phyloP scores from a whole-genome alignment of 192 early-diverging fungal genomes.

The Linnemannia zychae region DNA sequence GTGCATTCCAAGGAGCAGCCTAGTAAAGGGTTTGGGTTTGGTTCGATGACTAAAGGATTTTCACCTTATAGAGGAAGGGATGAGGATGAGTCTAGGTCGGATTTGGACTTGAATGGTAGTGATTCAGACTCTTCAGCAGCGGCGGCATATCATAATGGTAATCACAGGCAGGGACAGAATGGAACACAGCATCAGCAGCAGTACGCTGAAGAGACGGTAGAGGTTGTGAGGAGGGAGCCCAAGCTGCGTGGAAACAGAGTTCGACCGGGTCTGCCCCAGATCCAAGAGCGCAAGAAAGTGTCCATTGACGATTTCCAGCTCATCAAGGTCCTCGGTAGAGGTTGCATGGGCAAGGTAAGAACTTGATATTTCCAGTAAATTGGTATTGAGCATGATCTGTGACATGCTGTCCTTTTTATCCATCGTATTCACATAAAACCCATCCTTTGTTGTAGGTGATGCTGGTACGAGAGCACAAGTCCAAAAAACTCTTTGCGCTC shows the following conservation, averaged over 20 bases:
- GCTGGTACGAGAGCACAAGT: constrained; percentile 58
- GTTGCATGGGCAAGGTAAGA: constrained; percentile 72
- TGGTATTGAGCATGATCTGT: no score
- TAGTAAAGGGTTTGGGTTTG: background rate
- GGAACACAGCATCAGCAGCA: constrained; percentile 4
- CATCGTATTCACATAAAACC: background rate
- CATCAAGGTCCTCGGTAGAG: constrained; percentile 70
- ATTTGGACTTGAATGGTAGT: constrained; percentile 4
- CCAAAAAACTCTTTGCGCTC: constrained; percentile 64
- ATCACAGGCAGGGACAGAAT: background rate
- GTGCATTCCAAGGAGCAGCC: constrained; percentile 55
- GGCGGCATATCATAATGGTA: background rate
- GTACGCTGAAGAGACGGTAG: background rate
- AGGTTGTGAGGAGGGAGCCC: background rate
- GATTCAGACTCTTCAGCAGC: background rate
- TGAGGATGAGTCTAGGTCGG: constrained; percentile 1
- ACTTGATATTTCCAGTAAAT: background rate
- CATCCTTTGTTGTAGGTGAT: constrained; percentile 58
- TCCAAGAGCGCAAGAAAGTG: constrained; percentile 43
- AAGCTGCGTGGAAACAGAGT: constrained; percentile 29
- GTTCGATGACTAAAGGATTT: background rate
- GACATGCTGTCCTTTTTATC: no score
- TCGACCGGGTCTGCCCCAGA: constrained; percentile 22
- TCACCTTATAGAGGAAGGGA: background rate
- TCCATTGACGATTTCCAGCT: constrained; percentile 64